Evolutionary conservation across 371 early-diverging fungal genomes (phyloP), one percentile per base, ranked within the genome.

Genomic region (Apophysomyces ossiformis): DNA sequence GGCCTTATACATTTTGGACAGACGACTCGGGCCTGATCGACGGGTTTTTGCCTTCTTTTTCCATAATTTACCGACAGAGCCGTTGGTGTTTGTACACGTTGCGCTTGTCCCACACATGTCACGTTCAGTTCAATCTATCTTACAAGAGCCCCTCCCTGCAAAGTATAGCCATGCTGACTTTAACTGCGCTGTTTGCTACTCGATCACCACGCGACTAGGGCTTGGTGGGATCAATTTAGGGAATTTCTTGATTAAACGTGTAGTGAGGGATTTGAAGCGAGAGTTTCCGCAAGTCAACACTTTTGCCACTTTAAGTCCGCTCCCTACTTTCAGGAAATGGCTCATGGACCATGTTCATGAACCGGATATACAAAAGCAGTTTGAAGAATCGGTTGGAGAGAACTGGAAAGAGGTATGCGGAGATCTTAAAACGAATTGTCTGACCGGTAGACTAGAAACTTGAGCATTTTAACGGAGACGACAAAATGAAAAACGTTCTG

Each of bases 281-380:
- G 79, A 88, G 39, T 76, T 85, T 63, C 92, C 94, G 7, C 77
- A 81, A 39, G 74, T 95, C 36, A 63, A 78, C 5, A 91, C 90
- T 0, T 96, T 95, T 70, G 88, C 87, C 63, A 96, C 96, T 0
- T 73, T 96, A 8, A 93, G 93, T 58, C 96, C 96, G 0, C 85
- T 96, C 45, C 96, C 96, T 5, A 82, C 87, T 11, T 94, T 94
- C 78, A 81, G 90, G 16, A 68, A 72, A 4, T 96, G 96, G 96
- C 69, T 95, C 15, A 68, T 66, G 11, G 63, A 74, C 11, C 72
- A 79, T 36, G 46, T 57, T n/a, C 57, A 47, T 9, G 36, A 64
- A 12, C 13, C 32, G 11, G 56, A 66, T 2, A 61, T 67, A 21
- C 41, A 58, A 13, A 16, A 70, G 61, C 44, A 69, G 41, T 41